Evolutionary conservation across 139 green algal genomes (phyloP), one percentile per base, ranked within the genome.

Genomic region (Coelastrella sp.): DNA sequence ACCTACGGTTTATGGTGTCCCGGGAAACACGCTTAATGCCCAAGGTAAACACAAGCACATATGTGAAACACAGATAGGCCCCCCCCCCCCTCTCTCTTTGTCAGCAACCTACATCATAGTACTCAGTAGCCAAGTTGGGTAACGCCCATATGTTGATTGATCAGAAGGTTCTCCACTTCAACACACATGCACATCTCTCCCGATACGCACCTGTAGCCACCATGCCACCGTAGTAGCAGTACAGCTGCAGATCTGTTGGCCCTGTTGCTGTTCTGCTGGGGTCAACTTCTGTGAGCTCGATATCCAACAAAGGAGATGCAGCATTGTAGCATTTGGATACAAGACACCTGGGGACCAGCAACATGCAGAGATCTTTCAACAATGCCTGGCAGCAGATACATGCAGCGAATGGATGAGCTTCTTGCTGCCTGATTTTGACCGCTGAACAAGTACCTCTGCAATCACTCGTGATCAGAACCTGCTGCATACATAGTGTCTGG

Each of bases 141-240:
- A n/a, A n/a, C n/a, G n/a, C n/a, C n/a, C n/a, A n/a, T n/a, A n/a
- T n/a, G n/a, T n/a, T n/a, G n/a, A n/a, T n/a, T n/a, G n/a, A n/a
- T n/a, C n/a, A n/a, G n/a, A n/a, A n/a, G n/a, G n/a, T n/a, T n/a
- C n/a, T n/a, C n/a, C n/a, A n/a, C n/a, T n/a, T n/a, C n/a, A n/a
- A n/a, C n/a, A n/a, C n/a, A n/a, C n/a, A n/a, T n/a, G n/a, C n/a
- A n/a, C n/a, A n/a, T n/a, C n/a, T n/a, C n/a, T n/a, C n/a, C n/a
- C n/a, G n/a, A n/a, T n/a, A n/a, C n/a, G n/a, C 67, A 93, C 94
- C 94, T 79, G 94, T 93, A 50, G 91, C 90, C 15, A 98, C 35
- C 89, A 97, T 93, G 34, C 90, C 94, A 0, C 96, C 96, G 75
- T 99, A 99, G 87, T 98, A 98, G 91, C 92, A 96, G 89, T 98